Conservation (phyloP, 352 stramenopile genomes). For the Poterioochromonas sp. region DNA sequence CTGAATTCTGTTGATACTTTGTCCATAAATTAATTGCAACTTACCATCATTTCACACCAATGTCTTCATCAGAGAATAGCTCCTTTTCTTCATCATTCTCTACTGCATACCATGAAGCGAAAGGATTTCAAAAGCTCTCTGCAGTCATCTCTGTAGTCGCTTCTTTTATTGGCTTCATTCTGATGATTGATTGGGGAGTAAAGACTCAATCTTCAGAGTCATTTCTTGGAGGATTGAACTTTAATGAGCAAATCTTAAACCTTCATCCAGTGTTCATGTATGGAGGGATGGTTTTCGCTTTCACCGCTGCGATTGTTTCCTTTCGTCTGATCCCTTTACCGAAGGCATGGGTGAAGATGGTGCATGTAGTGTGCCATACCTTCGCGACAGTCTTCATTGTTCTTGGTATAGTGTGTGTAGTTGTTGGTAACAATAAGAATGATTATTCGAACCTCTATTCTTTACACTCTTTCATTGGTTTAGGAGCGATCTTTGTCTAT, state of each 20-base stretch:
- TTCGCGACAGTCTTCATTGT: not conserved
- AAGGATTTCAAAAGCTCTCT: not conserved
- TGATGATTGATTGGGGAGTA: not conserved
- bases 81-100: no score
- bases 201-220: not conserved
- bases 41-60: no score
- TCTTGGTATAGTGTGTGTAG: not conserved
- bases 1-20: no score
- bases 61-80: no score
- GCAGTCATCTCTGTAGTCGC: not conserved
- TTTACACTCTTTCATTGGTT: not conserved
- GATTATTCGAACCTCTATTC: not conserved
- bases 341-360: not conserved
- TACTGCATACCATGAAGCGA: no score
- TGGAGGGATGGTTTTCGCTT: not conserved
- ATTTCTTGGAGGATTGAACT: not conserved
- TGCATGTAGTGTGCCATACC: not conserved
- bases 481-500: not conserved
- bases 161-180: not conserved
- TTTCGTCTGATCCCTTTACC: not conserved
- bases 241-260: not conserved
- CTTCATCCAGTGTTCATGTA: not conserved
- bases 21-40: no score
- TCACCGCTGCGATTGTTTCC: not conserved
- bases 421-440: not conserved